phyloP scores from a whole-genome alignment of 2,329 filamentous ascomycete species.

The Aspergillus neotritici region DNA sequence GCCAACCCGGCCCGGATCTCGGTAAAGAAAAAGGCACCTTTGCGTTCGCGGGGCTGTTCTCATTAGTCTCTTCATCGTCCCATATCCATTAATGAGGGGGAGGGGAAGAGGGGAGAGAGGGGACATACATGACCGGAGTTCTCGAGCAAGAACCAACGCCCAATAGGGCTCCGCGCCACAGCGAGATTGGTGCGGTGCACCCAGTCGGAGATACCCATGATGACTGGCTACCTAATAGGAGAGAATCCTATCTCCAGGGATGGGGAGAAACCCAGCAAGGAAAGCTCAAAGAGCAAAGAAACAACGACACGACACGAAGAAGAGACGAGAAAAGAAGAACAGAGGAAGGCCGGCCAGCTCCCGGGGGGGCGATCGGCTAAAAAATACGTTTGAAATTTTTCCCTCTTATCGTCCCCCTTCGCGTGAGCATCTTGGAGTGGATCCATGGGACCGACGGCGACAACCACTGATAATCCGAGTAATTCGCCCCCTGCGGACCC shows the following conservation, averaged over 20 bases:
- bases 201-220: conserved; percentile 16
- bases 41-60: conserved; percentile 61
- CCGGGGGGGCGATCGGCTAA: no score
- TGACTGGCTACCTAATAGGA: neutral
- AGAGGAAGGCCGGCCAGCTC: no score
- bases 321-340: neutral
- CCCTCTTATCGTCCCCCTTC: no score
- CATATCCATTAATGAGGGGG: no score
- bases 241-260: neutral
- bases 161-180: conserved; percentile 61
- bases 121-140: conserved; percentile 71
- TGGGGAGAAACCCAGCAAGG: neutral
- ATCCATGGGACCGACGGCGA: no score
- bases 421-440: no score
- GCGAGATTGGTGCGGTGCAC: conserved; percentile 24
- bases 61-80: conserved; percentile 2
- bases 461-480: no score
- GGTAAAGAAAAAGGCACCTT: conserved; percentile 72
- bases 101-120: no score
- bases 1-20: conserved; percentile 78
- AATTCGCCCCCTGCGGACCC: no score
- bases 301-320: neutral
- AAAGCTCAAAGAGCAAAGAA: neutral
- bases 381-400: no score
- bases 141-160: conserved; percentile 72